Base-by-base conservation (phyloP, 371 early-diverging fungal genomes). In the Enteropsectra breve region DNA sequence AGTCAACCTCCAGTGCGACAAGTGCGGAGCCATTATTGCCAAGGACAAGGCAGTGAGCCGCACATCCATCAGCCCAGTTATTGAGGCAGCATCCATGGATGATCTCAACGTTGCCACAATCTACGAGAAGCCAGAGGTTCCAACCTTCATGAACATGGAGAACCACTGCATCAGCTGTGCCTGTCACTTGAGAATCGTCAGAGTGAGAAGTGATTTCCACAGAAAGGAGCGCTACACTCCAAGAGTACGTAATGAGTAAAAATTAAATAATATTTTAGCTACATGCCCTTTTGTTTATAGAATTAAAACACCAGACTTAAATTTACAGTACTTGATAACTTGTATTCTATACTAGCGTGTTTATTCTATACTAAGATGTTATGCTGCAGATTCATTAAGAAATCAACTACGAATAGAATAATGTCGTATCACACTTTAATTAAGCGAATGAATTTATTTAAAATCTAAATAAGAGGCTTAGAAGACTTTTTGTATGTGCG, bases 41-140 rank as follows among this genome's bases (percentile, higher is more conserved):
- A 96, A 96, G 87, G 97, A 95, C 85, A 95, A 96, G 88, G 91
- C 94, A 79, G 90, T 96, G 83, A 93, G 93, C 87, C 87, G 94
- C 74, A 90, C 91, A 85, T 84, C 87, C 77, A 87, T 94, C 82
- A 86, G 90, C 77, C 90, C 90, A 84, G 90, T 96, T 88, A 89
- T 96, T 68, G 97, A 96, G 83, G 83, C 85, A 76, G 95, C 95
- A 66, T 93, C 94, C 71, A 83, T 89, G 80, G 87, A 93, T 81
- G 97, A 96, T 83, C 84, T 96, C 76, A 83, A 86, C 66, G 88
- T 88, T 74, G 94, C 94, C 54, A 90, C 91, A 63, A 88, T 94
- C 80, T 94, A 89, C 83, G 76, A 82, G 29, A 87, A 87, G 80
- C 91, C 90, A 83, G 88, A 88, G 68, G 85, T 94, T 67, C 97